Conservation (phyloP, 208 protist genomes). For the Naegleria lovaniensis region DNA sequence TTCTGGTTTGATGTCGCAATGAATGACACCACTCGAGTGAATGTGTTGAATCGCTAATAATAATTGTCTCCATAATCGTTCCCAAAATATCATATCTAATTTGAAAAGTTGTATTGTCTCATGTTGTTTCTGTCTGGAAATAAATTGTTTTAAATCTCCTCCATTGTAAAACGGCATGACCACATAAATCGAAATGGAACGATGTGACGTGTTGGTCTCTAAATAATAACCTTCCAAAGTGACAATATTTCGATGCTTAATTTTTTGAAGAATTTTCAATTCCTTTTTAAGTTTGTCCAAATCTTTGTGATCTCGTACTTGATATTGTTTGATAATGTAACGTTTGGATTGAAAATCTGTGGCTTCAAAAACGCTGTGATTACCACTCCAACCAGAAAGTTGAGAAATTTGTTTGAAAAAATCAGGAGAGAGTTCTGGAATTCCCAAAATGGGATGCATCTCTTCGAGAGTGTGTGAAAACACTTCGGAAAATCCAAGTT, state of each 20-base stretch:
- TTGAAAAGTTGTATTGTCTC: neutral
- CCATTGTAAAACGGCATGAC: neutral
- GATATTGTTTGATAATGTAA: neutral
- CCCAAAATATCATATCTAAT: neutral
- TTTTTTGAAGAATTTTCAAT: neutral
- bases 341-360: neutral
- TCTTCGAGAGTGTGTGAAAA: neutral
- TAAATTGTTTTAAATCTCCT: neutral
- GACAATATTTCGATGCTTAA: neutral
- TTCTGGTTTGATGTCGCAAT: neutral
- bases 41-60: neutral
- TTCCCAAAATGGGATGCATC: neutral
- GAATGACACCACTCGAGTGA: neutral
- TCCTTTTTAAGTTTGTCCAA: neutral
- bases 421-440: neutral
- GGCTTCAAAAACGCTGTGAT: neutral
- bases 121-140: neutral
- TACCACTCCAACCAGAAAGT: neutral
- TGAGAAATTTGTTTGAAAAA: neutral
- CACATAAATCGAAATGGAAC: neutral
- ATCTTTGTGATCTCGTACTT: neutral
- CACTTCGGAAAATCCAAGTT: neutral
- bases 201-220: neutral
- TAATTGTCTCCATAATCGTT: neutral
- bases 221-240: neutral